Percentiles rank a stretch among this genome's conserved stretches.
These are phyloP conservation scores for Globisporangium paddicum DNA, from an alignment of 352 stramenopile species.

Conservation along the genomic window DNA sequence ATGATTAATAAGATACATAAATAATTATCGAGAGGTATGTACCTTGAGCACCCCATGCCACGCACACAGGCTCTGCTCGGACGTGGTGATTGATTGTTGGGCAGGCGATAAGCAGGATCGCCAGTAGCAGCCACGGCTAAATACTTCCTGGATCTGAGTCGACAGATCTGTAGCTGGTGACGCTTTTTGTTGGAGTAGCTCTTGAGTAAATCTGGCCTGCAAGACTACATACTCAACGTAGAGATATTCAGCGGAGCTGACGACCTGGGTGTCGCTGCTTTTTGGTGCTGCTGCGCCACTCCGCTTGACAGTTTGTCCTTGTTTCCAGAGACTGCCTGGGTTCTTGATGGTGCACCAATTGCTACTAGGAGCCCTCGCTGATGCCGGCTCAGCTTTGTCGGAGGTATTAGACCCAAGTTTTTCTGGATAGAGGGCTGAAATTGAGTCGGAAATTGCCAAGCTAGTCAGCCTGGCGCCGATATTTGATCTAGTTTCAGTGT, in stretches of 20 bases:
- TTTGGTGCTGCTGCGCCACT: not conserved
- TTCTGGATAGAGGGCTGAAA: constrained; percentile 20
- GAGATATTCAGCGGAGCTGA: constrained; percentile 8
- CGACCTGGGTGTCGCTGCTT: not conserved
- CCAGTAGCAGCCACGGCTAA: constrained; percentile 24
- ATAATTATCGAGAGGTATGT: not conserved
- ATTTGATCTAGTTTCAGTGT: not conserved
- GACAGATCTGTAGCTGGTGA: not conserved
- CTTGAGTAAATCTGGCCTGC: not conserved
- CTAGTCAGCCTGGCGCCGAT: constrained; percentile 17
- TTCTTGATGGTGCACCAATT: constrained; percentile 28
- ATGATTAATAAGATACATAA: no score
- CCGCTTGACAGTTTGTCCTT: not conserved
- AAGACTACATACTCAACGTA: constrained; percentile 17
- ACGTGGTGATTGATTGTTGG: not conserved
- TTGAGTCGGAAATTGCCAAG: constrained; percentile 26
- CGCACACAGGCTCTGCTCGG: constrained; percentile 17
- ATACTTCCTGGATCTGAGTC: constrained; percentile 11
- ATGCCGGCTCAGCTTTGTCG: not conserved
- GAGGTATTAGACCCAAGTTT: not conserved
- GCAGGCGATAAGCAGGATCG: constrained; percentile 24
- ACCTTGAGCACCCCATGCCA: constrained; percentile 33
- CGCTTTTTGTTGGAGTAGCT: not conserved
- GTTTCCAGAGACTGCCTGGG: constrained; percentile 17
- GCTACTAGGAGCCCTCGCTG: not conserved